phyloP scores from a whole-genome alignment of 306 rosid genomes.

The Hippophae gyantsensis region DNA sequence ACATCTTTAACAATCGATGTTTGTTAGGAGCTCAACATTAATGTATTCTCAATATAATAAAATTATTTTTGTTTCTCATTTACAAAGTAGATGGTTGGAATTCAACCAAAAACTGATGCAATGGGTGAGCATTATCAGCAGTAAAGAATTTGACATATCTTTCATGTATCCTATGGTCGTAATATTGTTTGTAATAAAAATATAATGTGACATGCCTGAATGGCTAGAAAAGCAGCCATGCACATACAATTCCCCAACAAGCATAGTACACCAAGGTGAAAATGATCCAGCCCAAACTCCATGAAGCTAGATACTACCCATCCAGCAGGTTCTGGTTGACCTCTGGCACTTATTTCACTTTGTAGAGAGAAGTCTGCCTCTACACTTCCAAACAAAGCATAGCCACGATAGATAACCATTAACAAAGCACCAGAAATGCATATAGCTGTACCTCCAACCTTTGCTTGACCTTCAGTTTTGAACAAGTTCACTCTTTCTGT shows the following conservation, averaged over 20 bases:
- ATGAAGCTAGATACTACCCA: conserved; percentile 53
- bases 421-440: conserved; percentile 85
- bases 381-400: conserved; percentile 44
- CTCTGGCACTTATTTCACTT: conserved; percentile 59
- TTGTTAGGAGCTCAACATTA: neutral
- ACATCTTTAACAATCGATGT: neutral
- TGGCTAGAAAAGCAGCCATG: conserved; percentile 84
- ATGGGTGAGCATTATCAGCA: neutral
- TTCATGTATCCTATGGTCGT: too few relatives aligned
- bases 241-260: conserved; percentile 89
- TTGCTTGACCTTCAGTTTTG: conserved; percentile 67
- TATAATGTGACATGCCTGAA: conserved; percentile 47
- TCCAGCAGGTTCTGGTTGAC: conserved; percentile 84
- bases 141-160: neutral
- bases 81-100: neutral
- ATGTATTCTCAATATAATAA: neutral
- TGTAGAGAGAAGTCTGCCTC: conserved; percentile 26
- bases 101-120: neutral
- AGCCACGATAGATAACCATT: conserved; percentile 79
- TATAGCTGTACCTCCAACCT: conserved; percentile 71
- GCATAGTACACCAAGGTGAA: conserved; percentile 81
- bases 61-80: neutral
- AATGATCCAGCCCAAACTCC: conserved; percentile 49
- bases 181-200: neutral
- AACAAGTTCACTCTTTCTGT: conserved; percentile 83